phyloP scores from a whole-genome alignment of 169 alveolate genomes.

The Miamiensis avidus region DNA sequence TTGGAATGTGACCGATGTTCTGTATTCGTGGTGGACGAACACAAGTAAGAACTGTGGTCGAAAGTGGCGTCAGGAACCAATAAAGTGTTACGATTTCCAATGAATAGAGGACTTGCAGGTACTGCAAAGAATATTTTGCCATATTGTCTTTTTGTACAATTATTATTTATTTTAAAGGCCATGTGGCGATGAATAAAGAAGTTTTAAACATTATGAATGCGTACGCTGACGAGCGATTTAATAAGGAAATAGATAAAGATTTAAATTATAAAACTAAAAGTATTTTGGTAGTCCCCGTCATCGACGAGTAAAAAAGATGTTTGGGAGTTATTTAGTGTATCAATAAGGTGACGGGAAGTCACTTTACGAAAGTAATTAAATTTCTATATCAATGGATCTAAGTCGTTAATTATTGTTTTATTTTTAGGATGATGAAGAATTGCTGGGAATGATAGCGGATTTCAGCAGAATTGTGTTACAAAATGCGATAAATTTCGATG shows the following conservation, averaged over 20 bases:
- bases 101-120: conserved; percentile 72
- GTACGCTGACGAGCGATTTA: conserved; percentile 75
- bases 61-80: conserved; percentile 66
- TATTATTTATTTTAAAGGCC: conserved; percentile 34
- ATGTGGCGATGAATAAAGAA: conserved; percentile 49
- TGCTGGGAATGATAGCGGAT: conserved; percentile 22
- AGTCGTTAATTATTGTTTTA: no score
- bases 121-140: not conserved
- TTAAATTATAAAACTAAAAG: conserved; percentile 70
- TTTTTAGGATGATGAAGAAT: conserved; percentile 27
- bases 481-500: conserved; percentile 28
- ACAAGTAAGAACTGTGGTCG: conserved; percentile 67
- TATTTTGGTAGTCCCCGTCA: conserved; percentile 73
- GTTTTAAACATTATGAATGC: conserved; percentile 75
- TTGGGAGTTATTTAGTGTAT: conserved; percentile 39
- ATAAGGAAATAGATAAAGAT: conserved; percentile 64
- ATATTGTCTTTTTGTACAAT: not conserved
- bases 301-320: conserved; percentile 54
- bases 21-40: conserved; percentile 75
- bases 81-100: conserved; percentile 62
- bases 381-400: not conserved
- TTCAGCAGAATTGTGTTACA: conserved; percentile 28
- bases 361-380: conserved; percentile 18
- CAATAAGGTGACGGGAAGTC: conserved; percentile 29
- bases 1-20: conserved; percentile 78